A percentile compares a stretch with the other conserved stretches of the same genome.
Evolutionary conservation across 805 yeast species (phyloP).

Genomic region (Scheffersomyces spartinae): DNA sequence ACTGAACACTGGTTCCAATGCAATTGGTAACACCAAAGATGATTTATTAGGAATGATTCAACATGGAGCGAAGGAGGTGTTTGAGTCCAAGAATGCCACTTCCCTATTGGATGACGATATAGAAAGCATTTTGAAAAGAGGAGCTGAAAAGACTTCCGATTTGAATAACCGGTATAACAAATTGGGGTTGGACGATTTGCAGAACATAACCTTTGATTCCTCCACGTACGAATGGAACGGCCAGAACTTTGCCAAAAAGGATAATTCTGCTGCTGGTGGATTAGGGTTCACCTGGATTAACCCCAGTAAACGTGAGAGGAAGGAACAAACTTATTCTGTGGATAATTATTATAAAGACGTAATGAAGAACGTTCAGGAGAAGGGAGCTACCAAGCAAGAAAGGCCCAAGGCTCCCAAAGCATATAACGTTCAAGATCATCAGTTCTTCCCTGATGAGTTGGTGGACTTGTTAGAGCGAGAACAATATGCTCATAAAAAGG

Average conservation of each 20-base stretch:
- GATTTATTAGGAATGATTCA: conserved; percentile 92
- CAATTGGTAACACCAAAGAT: conserved; percentile 57
- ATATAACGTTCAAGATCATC: conserved; percentile 59
- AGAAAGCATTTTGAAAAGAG: conserved; percentile 68
- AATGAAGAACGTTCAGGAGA: conserved; percentile 28
- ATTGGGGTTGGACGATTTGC: conserved; percentile 86
- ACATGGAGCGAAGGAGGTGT: conserved; percentile 87
- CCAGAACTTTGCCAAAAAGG: conserved; percentile 57
- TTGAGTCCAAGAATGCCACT: conserved; percentile 36
- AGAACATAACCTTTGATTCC: conserved; percentile 78
- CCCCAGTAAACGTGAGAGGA: conserved; percentile 65
- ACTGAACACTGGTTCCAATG: conserved; percentile 28
- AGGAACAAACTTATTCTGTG: conserved; percentile 66
- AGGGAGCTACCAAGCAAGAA: conserved; percentile 29
- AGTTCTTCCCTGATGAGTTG: conserved; percentile 51
- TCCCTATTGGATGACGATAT: conserved; percentile 53
- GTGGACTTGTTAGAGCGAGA: conserved; percentile 48
- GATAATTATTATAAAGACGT: conserved; percentile 72
- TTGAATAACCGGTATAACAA: conserved; percentile 75
- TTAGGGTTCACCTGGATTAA: conserved; percentile 50
- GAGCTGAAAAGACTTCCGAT: conserved; percentile 70
- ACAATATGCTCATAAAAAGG: conserved; percentile 50
- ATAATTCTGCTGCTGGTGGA: conserved; percentile 21
- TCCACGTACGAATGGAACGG: conserved; percentile 98
- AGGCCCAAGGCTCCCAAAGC: conserved; percentile 52